These are phyloP conservation scores for Penicillium sp. DNA, from an alignment of 2,329 filamentous ascomycete genomes.

Conservation along the genomic window DNA sequence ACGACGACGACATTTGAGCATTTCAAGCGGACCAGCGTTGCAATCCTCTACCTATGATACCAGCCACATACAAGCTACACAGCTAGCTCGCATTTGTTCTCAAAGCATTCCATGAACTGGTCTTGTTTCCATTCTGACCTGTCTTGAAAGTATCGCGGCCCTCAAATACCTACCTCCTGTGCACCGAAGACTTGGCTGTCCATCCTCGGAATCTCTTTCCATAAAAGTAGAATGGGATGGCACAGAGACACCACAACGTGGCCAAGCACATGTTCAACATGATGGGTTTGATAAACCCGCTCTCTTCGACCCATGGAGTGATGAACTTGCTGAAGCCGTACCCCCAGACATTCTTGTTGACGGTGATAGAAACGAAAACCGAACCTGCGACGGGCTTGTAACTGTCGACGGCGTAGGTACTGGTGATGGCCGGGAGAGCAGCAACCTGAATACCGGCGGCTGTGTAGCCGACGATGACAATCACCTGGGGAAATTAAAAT, in stretches of 20 bases:
- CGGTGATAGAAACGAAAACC: conserved; percentile 58
- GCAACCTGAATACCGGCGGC: conserved; percentile 56
- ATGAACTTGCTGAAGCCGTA: conserved; percentile 57
- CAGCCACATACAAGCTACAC: background rate
- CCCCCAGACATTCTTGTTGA: conserved; percentile 62
- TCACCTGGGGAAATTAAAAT: conserved; percentile 18
- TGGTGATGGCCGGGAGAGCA: conserved; percentile 57
- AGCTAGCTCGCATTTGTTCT: background rate
- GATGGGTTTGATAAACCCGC: conserved; percentile 54
- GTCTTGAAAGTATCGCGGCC: background rate
- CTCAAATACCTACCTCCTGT: conserved; percentile 43
- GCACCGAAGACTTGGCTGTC: conserved; percentile 54
- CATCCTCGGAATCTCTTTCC: conserved; percentile 57
- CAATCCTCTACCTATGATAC: conserved; percentile 18
- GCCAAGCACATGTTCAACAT: conserved; percentile 57
- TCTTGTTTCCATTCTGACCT: background rate
- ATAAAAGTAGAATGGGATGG: conserved; percentile 54
- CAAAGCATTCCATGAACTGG: background rate
- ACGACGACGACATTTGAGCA: conserved; percentile 41
- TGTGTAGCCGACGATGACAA: conserved; percentile 57
- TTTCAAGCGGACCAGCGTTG: conserved; percentile 1
- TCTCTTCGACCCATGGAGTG: conserved; percentile 48
- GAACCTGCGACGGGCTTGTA: conserved; percentile 61
- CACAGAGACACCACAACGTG: conserved; percentile 52
- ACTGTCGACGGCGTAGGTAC: conserved; percentile 57